Evolutionary conservation across 371 early-diverging fungal genomes (phyloP), one percentile per base, ranked within the genome.

Genomic region (Conidiobolus incongruus): DNA sequence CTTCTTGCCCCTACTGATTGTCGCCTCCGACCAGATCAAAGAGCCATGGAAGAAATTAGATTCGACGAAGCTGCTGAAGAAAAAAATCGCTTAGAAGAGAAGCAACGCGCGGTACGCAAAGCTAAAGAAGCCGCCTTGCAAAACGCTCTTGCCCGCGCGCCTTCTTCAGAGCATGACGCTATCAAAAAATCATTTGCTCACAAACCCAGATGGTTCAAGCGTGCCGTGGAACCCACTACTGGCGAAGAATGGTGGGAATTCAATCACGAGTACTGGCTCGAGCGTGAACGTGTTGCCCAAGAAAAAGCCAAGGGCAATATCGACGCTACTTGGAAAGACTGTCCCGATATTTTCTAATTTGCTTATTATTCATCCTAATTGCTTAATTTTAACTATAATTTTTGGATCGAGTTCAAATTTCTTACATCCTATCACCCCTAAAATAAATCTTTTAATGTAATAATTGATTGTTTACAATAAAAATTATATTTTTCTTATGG

Each of bases 11-110:
- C 72, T 2, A 80, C 83, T 1, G 87, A 87, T 50, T 79, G 74
- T n/a, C 64, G 87, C 28, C 64, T 76, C 38, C 63, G 84, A 12
- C 80, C 80, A 8, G 83, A 85, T 52, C 86, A 85, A 59, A 54
- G 64, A 5, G 70, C 69, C 0, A 69, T 77, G 74, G 77, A 77
- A 47, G 58, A 56, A 23, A 81, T 74, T 7, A 56, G 66, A 40
- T 84, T 73, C 48, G 79, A 80, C 35, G 26, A 58, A 5, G 86
- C 86, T 10, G 64, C 65, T 38, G 48, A 50, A 2, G 65, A 69
- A 38, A 87, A 87, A 53, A 68, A 65, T 17, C 51, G 68, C 0
- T 51, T 84, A 10, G 85, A 87, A 53, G 67, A 72, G 40, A 66
- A 66, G 51, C 86, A 87, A 56, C 62, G 84, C 4, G 64, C 58